Evolutionary conservation across 805 yeast species (phyloP), one percentile per base, ranked within the genome.

Genomic region (Starmerella vitae): DNA sequence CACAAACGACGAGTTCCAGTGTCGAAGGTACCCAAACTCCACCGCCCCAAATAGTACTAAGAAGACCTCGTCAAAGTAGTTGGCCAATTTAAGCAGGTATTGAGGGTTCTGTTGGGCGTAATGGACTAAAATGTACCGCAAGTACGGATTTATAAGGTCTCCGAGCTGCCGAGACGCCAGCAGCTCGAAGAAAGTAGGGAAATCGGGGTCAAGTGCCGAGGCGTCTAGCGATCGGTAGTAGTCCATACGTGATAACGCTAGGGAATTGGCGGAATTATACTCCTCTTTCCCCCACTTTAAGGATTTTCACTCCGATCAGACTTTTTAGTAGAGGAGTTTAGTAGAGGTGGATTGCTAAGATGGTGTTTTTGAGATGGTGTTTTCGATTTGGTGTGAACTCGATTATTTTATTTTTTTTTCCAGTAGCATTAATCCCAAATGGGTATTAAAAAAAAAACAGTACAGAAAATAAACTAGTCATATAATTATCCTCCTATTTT

Each of bases 181-280:
- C 36, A 88, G 69, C 63, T 88, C 98, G 58, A 86, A 88, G 2
- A 88, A 63, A 0, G 96, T 85, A 1, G 97, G 97, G 2, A 76
- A 68, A 38, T 73, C 77, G 2, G 77, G 66, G 51, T 81, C 86
- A 47, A 84, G 61, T 34, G 78, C 72, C 22, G 84, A 66, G 2
- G 93, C 82, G 58, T 81, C 84, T 34, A 83, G 63, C 1, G 85
- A 72, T 2, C 86, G 74, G 56, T 78, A 81, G 62, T 77, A 81
- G 57, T 80, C 88, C 93, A 81, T 80, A 12, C 17, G 17, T 27
- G 14, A n/a, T n/a, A n/a, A n/a, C n/a, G n/a, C n/a, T n/a, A n/a
- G n/a, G n/a, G n/a, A n/a, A n/a, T n/a, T n/a, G n/a, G n/a, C n/a
- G n/a, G n/a, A n/a, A n/a, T n/a, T n/a, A n/a, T n/a, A n/a, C n/a